Base-by-base conservation (phyloP, 768 basidiomycete genomes). In the Cystobasidium onofrii region DNA sequence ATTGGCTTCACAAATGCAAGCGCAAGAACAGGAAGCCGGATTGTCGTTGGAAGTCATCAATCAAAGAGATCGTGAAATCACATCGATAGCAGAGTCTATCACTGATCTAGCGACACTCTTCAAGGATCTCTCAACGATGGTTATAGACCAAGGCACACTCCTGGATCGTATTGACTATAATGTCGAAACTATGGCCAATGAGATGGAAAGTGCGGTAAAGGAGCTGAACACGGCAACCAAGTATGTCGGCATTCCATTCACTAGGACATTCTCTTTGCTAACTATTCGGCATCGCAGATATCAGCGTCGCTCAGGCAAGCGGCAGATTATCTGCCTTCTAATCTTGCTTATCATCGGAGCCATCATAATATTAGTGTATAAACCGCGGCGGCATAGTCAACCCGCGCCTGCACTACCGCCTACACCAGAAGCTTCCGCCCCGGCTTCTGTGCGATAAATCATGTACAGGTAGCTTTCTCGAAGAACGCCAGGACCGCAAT, bases 121-220 rank as follows among this genome's bases (percentile, higher is more conserved):
- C 86, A 92, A 95, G 78, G 96, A 99, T 80, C 84, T 99, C 57
- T 90, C 90, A 17, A 86, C 86, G 41, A 86, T 99, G 70, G 92
- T 99, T 74, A 97, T 98, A 76, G 96, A 98, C 82, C 96, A 99
- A 79, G 96, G 96, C 33, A 97, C 95, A 33, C 86, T 99, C 36
- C 85, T 98, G 70, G 96, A 98, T 82, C 92, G 91, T 43, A 86
- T 98, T 71, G 96, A 99, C 82, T 99, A 92, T 83, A 99, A 99
- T 80, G 90, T 99, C 65, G 92, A 97, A 81, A 89, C 90, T 81
- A 91, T 94, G 3, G 89, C 89, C 20, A 86, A 86, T 36, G 87
- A 91, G 64, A 85, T 94, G 80, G 82, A 88, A 70, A 90, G 90
- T 55, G 92, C 93, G 25, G 92, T 90, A 43, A 86, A 87, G 78